Conservation (phyloP, 306 rosid species). For the Fragaria nilgerrensis region DNA sequence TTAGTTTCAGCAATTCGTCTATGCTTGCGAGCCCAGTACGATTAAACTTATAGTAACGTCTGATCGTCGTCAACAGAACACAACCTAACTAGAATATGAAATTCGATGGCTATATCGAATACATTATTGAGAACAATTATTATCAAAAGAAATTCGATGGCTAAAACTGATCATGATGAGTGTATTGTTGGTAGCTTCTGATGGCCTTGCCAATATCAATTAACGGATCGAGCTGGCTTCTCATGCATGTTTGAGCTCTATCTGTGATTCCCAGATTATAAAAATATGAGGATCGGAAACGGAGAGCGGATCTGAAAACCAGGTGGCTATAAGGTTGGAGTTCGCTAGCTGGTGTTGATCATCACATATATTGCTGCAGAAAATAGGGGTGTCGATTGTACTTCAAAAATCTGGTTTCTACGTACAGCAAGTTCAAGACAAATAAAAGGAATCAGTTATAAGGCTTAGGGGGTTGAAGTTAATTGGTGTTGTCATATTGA, state of each 20-base stretch:
- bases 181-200: background rate
- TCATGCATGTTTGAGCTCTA: background rate
- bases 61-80: background rate
- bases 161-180: no score
- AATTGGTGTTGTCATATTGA: no score
- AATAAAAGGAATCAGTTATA: no score
- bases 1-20: background rate
- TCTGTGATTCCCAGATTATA: background rate
- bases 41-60: background rate
- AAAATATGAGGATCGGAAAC: no score
- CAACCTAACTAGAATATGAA: background rate
- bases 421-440: no score
- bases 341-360: background rate
- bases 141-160: background rate
- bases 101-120: background rate
- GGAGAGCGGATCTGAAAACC: background rate
- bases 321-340: background rate
- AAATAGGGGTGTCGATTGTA: no score
- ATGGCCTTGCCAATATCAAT: no score
- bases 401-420: background rate
- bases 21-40: background rate
- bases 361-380: background rate
- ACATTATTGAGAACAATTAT: no score
- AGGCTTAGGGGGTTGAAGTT: no score
- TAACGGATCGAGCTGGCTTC: no score